Percentiles rank a stretch among this genome's conserved stretches.
Evolutionary conservation across 2,329 filamentous ascomycete genomes (phyloP).

Genomic region (Microascus cirrosus): DNA sequence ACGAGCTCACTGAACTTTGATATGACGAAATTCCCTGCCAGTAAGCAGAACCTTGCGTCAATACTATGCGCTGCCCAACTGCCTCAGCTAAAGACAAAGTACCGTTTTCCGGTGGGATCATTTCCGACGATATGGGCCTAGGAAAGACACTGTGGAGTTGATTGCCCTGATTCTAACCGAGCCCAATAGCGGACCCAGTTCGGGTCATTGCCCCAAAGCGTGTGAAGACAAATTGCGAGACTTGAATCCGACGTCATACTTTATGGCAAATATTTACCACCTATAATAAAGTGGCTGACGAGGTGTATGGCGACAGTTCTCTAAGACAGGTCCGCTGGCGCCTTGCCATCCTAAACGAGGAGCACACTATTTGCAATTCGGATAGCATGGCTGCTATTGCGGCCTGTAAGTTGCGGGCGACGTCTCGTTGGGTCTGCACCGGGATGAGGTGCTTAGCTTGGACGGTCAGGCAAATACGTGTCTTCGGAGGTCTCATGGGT

Average conservation of each 20-base stretch:
- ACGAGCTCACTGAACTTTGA: neutral
- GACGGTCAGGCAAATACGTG: neutral
- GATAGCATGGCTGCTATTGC: constrained; percentile 62
- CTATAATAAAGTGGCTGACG: constrained; percentile 64
- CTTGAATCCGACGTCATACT: constrained; percentile 66
- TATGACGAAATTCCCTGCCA: neutral
- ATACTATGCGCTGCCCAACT: neutral
- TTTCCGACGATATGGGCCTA: constrained; percentile 88
- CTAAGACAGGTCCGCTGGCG: constrained; percentile 52
- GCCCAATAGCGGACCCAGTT: constrained; percentile 46
- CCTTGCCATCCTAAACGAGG: constrained; percentile 72
- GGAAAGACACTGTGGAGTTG: constrained; percentile 81
- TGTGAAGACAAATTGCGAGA: constrained; percentile 85
- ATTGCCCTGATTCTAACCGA: constrained; percentile 64
- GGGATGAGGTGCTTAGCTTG: constrained; percentile 39
- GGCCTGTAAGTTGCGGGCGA: constrained; percentile 53
- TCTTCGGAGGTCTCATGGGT: neutral
- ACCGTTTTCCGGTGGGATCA: constrained; percentile 69
- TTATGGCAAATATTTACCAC: constrained; percentile 69
- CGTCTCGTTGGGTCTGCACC: constrained; percentile 68
- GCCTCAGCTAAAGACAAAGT: constrained; percentile 8
- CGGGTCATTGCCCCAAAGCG: constrained; percentile 75
- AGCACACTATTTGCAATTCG: constrained; percentile 71
- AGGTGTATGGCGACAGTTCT: constrained; percentile 32
- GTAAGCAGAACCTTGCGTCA: neutral